Conservation (phyloP, 106 monocot species). For the Phalaenopsis aphrodite region DNA sequence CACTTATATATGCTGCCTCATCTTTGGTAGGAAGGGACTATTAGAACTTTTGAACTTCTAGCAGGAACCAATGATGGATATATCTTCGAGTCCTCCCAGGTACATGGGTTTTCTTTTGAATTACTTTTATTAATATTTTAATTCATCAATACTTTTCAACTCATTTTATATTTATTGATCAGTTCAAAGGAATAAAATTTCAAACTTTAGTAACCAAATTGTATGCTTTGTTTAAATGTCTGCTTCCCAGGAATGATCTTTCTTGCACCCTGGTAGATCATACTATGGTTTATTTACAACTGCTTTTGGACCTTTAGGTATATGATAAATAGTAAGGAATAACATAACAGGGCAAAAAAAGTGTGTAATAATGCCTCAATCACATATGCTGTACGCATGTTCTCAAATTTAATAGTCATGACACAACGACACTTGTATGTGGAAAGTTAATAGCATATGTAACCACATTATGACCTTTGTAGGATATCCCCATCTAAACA, state of each 20-base stretch:
- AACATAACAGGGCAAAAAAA: neutral
- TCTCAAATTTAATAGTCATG: neutral
- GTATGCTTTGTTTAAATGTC: neutral
- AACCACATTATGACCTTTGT: neutral
- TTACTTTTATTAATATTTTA: neutral
- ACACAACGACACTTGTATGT: neutral
- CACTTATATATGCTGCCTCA: neutral
- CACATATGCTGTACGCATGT: neutral
- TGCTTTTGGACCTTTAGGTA: neutral
- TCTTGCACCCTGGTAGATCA: neutral
- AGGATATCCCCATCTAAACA: neutral
- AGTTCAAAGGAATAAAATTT: neutral
- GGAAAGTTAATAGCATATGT: neutral
- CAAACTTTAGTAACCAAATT: neutral
- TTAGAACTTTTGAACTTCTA: constrained; percentile 52
- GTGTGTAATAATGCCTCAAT: neutral
- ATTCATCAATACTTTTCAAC: neutral
- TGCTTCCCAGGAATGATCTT: neutral
- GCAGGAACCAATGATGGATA: constrained; percentile 74
- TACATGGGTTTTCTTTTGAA: constrained; percentile 11
- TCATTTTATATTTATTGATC: constrained; percentile 1
- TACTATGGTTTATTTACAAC: neutral
- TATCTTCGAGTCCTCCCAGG: constrained; percentile 81
- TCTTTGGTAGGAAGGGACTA: constrained; percentile 62
- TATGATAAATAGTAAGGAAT: neutral